Evolutionary conservation across 1,284 basidiomycete species (phyloP), one percentile per base, ranked within the genome.

Genomic region (Ustilago lituana): DNA sequence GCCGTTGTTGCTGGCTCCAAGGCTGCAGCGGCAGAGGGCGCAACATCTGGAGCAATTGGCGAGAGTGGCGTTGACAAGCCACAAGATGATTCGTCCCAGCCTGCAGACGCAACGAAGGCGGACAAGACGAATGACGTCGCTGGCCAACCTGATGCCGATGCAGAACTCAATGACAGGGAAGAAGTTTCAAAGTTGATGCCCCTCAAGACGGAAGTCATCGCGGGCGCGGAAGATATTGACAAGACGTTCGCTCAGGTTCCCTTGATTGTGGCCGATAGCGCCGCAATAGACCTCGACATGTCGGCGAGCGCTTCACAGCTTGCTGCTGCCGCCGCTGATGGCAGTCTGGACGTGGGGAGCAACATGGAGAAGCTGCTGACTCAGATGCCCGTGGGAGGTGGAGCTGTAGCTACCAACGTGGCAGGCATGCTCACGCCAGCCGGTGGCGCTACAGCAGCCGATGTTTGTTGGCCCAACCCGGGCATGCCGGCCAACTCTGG

Each of bases 331-430:
- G 27, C n/a, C n/a, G 43, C 45, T 19, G 29, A 49, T 22, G 27
- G 43, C 23, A 24, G 33, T 22, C 29, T 64, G 1, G 62, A 65
- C 15, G 19, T 48, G 10, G 51, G 50, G 31, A 59, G 31, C 38
- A 55, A 39, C 27, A 65, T 65, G 62, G 62, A 65, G 4, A 65
- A 65, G 56, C 52, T 65, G 35, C 47, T 65, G 3, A 50, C 39
- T 4, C 40, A 47, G 29, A 53, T 65, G 51, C 62, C 56, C 4
- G 40, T 65, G 2, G 35, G 55, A n/a, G 56, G 51, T 20, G n/a
- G 24, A 8, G 44, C 45, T 17, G 45, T 49, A 8, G 20, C 39
- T 2, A 31, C 40, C 36, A 37, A 38, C 15, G 43, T 44, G 14
- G 49, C 53, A 8, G 49, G 44, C 6, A 48, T 63, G 49, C 49